Percentiles rank a stretch among this genome's conserved stretches.
These are phyloP conservation scores for Hypomyces perniciosus DNA, from an alignment of 2,329 filamentous ascomycete genomes.

Conservation along the genomic window DNA sequence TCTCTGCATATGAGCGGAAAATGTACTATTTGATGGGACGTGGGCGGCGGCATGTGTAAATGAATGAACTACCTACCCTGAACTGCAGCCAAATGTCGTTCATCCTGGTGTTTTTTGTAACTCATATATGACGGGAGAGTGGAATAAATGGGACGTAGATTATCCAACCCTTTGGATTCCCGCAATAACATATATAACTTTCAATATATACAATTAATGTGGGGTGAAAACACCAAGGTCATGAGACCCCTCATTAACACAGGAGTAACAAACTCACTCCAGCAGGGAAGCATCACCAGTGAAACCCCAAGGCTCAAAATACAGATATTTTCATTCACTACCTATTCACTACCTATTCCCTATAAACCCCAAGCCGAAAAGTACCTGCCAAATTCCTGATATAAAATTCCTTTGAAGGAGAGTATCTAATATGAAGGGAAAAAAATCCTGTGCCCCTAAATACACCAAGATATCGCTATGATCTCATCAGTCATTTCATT, in stretches of 20 bases:
- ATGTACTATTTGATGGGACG: not conserved
- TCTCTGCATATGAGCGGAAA: not conserved
- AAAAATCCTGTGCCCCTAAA: constrained; percentile 3
- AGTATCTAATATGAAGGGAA: constrained; percentile 7
- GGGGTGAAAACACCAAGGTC: no score
- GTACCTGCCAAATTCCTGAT: not conserved
- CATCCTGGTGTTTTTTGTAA: no score
- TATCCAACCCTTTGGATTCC: no score
- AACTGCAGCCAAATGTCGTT: not conserved
- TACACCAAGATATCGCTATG: constrained; percentile 1
- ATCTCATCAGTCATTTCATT: not conserved
- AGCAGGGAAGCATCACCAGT: not conserved
- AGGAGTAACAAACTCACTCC: no score
- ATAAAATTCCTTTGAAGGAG: constrained; percentile 11
- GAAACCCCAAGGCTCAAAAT: not conserved
- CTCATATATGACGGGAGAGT: no score
- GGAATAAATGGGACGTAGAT: no score
- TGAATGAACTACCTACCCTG: not conserved
- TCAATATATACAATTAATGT: no score
- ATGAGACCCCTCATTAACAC: no score
- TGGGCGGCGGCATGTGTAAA: not conserved
- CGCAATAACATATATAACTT: no score
- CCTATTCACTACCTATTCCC: not conserved
- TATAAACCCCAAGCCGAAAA: constrained; percentile 2
- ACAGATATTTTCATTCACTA: constrained; percentile 3